Evolutionary conservation across 2,329 filamentous ascomycete species (phyloP).

Genomic region (Nannizziopsis arthrosporioides): DNA sequence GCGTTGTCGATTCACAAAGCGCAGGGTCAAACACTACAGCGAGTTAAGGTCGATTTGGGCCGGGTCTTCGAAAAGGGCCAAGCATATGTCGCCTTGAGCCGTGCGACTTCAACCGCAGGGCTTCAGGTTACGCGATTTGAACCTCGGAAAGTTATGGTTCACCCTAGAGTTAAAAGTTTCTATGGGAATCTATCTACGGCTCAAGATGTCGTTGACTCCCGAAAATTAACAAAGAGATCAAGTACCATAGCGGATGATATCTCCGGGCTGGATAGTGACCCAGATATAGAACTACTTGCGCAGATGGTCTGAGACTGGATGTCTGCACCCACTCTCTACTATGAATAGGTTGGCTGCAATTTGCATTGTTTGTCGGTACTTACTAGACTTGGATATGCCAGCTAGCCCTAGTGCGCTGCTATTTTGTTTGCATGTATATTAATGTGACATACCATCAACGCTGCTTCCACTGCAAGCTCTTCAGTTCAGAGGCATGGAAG

Average conservation of each 20-base stretch:
- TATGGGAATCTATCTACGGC: constrained; percentile 72
- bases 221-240: background rate
- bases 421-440: too few relatives aligned
- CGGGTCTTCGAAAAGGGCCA: constrained; percentile 95
- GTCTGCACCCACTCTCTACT: too few relatives aligned
- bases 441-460: too few relatives aligned
- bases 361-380: too few relatives aligned
- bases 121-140: constrained; percentile 84
- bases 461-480: too few relatives aligned
- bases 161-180: constrained; percentile 72
- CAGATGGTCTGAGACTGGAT: background rate
- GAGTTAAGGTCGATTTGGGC: constrained; percentile 87
- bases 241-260: background rate
- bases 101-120: constrained; percentile 76
- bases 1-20: constrained; percentile 96
- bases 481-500: too few relatives aligned
- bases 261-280: constrained; percentile 2
- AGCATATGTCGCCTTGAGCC: constrained; percentile 89
- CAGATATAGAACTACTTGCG: constrained; percentile 1
- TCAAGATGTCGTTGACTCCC: constrained; percentile 37
- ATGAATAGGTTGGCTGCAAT: too few relatives aligned
- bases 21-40: constrained; percentile 83
- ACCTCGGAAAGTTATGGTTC: constrained; percentile 83
- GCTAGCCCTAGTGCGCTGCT: too few relatives aligned
- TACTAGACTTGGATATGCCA: too few relatives aligned